phyloP scores from a whole-genome alignment of 2,329 filamentous ascomycete species.

The Verticillium albo-atrum region DNA sequence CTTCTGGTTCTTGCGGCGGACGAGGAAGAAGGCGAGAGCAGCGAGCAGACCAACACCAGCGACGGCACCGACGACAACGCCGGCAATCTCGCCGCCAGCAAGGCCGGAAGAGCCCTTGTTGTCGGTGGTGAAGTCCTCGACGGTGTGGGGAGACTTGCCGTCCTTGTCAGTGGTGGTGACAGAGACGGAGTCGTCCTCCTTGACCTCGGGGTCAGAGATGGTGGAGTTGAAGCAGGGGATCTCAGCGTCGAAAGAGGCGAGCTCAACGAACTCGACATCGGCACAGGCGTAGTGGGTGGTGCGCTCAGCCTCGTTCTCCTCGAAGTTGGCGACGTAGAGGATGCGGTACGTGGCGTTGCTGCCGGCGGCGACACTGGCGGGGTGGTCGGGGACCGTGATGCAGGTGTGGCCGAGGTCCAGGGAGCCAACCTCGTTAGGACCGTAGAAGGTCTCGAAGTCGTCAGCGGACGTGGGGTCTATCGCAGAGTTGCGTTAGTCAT shows the following conservation, averaged over 20 bases:
- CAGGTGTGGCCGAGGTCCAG: constrained; percentile 43
- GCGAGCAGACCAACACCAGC: constrained; percentile 56
- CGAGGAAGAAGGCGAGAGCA: constrained; percentile 55
- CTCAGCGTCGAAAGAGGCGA: constrained; percentile 23
- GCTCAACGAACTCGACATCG: constrained; percentile 38
- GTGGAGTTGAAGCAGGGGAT: constrained; percentile 42
- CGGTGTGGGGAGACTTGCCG: constrained; percentile 11
- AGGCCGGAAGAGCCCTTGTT: constrained; percentile 31
- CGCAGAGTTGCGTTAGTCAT: not conserved
- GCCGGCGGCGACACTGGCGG: constrained; percentile 29
- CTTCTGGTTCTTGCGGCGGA: constrained; percentile 24
- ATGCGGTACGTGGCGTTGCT: constrained; percentile 45
- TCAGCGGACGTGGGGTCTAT: constrained; percentile 32
- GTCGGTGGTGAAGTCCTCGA: constrained; percentile 18
- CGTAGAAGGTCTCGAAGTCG: constrained; percentile 35
- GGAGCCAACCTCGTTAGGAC: constrained; percentile 27
- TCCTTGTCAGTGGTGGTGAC: constrained; percentile 11
- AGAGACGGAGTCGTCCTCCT: constrained; percentile 10
- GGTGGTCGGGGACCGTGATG: constrained; percentile 29
- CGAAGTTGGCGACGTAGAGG: constrained; percentile 39
- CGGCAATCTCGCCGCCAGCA: constrained; percentile 68
- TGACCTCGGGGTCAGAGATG: constrained; percentile 18
- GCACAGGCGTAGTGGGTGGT: constrained; percentile 46
- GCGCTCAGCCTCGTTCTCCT: constrained; percentile 29
- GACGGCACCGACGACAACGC: constrained; percentile 67